Conservation (phyloP, 306 rosid genomes). For the Mimosa pudica region DNA sequence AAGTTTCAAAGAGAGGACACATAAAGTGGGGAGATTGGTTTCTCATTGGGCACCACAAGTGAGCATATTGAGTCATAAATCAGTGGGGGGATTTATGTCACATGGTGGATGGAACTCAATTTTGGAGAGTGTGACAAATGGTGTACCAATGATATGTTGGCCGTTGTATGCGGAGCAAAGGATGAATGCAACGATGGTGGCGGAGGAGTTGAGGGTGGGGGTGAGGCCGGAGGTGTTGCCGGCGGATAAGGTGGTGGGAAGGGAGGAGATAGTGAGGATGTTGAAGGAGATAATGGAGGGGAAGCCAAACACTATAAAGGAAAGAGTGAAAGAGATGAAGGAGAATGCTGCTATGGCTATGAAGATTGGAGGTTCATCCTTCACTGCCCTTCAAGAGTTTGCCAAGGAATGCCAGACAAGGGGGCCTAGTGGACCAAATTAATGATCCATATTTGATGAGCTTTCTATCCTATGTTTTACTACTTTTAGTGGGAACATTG, state of each 20-base stretch:
- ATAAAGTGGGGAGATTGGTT: slow-evolving; percentile 31
- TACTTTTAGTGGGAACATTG: no score
- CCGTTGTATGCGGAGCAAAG: slow-evolving; percentile 65
- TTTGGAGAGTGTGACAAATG: slow-evolving; percentile 52
- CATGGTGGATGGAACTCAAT: slow-evolving; percentile 65
- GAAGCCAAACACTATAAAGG: neutral
- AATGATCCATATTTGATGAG: no score
- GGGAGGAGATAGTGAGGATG: slow-evolving; percentile 45
- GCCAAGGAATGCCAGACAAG: neutral
- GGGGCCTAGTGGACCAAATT: no score
- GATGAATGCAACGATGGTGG: slow-evolving; percentile 51
- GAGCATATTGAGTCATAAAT: slow-evolving; percentile 41
- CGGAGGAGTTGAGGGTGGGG: slow-evolving; percentile 50
- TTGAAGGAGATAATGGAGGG: slow-evolving; percentile 38
- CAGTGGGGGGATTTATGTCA: slow-evolving; percentile 49
- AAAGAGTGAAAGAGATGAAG: slow-evolving; percentile 30
- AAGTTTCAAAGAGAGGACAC: slow-evolving; percentile 43
- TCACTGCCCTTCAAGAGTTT: slow-evolving; percentile 6
- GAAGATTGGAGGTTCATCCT: slow-evolving; percentile 37
- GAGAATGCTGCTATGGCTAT: slow-evolving; percentile 32
- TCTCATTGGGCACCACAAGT: slow-evolving; percentile 52
- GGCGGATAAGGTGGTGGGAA: slow-evolving; percentile 38
- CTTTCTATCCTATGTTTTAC: no score
- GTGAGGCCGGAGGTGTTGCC: slow-evolving; percentile 38
- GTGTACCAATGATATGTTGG: slow-evolving; percentile 60